Percentiles rank a stretch among this genome's conserved stretches.
phyloP scores from a whole-genome alignment of 2,329 filamentous ascomycete genomes.

The Clonostachys rosea region DNA sequence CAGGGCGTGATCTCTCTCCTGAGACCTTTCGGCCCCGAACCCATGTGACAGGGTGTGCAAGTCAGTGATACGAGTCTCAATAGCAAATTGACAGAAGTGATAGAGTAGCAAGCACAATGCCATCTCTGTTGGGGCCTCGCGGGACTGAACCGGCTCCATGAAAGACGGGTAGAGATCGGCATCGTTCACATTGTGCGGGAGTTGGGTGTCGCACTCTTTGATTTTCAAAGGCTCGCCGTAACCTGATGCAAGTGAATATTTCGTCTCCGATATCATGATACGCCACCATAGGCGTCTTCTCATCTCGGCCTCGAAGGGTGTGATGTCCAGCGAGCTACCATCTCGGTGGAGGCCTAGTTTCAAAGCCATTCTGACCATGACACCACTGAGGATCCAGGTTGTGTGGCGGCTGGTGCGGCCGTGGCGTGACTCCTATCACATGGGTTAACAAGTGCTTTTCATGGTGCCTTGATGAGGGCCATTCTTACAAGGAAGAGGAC shows the following conservation, averaged over 20 bases:
- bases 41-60: slow-evolving; percentile 42
- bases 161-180: slow-evolving; percentile 38
- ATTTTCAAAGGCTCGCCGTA: slow-evolving; percentile 47
- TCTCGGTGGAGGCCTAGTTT: slow-evolving; percentile 62
- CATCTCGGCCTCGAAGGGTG: slow-evolving; percentile 56
- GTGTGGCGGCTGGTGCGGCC: slow-evolving; percentile 55
- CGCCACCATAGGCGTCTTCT: slow-evolving; percentile 57
- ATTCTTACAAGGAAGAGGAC: slow-evolving; percentile 51
- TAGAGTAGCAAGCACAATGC: slow-evolving; percentile 37
- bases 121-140: slow-evolving; percentile 58
- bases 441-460: too few relatives aligned
- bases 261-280: slow-evolving; percentile 50
- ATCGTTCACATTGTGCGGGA: slow-evolving; percentile 47
- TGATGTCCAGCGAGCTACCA: slow-evolving; percentile 41
- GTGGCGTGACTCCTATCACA: slow-evolving; percentile 45
- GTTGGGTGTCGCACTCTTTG: slow-evolving; percentile 45
- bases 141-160: slow-evolving; percentile 40
- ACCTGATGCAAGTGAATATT: slow-evolving; percentile 48
- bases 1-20: slow-evolving; percentile 32
- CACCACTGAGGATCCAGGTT: slow-evolving; percentile 56
- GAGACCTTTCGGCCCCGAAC: slow-evolving; percentile 25
- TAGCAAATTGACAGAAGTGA: slow-evolving; percentile 1
- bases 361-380: slow-evolving; percentile 60
- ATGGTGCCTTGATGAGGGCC: too few relatives aligned
- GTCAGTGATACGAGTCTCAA: slow-evolving; percentile 46